Base-by-base conservation (phyloP, 1,284 basidiomycete species). In the Cronartium quercuum region DNA sequence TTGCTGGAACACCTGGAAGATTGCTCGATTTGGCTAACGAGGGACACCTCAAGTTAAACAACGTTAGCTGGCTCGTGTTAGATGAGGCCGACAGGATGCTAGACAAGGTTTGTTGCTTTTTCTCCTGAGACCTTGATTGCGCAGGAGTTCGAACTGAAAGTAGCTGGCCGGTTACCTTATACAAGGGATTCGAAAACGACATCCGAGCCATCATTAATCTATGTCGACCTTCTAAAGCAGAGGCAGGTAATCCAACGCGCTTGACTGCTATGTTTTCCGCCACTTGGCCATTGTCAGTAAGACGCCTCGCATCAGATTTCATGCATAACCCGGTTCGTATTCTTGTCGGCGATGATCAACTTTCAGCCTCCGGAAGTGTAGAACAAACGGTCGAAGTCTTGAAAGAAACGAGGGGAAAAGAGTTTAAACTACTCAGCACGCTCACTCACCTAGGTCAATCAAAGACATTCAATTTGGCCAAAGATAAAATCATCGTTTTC, bases 21-120 rank as follows among this genome's bases (percentile, higher is more conserved):
- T 89, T 97, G 76, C 84, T 97, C 76, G 95, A 98, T 84, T 85
- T 98, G 40, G 88, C 92, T 77, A 87, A 91, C 78, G 89, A 93
- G 66, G 92, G 92, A 40, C 88, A 85, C 51, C 89, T 92, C 77
- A 90, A 93, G 82, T 84, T 81, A 15, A 64, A 67, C 77, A 89
- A 90, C 55, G 92, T 98, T 35, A 86, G 88, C 66, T 98, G 94
- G 84, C 85, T 98, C 18, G 95, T 98, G 0, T 84, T 99, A 55
- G 96, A 99, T 80, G 95, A 99, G 83, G 95, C 95, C 1, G 95
- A 99, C 83, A 87, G 95, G 62, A 98, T 98, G 95, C 85, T 99
- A 64, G 96, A 98, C 82, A 94, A 91, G 42, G 70, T 74, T 12
- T 2, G 35, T 64, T 24, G 42, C 41, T 61, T 66, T 51, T 40